Base-by-base conservation (phyloP, 192 early-diverging fungal species). In the Umbelopsis isabellina region DNA sequence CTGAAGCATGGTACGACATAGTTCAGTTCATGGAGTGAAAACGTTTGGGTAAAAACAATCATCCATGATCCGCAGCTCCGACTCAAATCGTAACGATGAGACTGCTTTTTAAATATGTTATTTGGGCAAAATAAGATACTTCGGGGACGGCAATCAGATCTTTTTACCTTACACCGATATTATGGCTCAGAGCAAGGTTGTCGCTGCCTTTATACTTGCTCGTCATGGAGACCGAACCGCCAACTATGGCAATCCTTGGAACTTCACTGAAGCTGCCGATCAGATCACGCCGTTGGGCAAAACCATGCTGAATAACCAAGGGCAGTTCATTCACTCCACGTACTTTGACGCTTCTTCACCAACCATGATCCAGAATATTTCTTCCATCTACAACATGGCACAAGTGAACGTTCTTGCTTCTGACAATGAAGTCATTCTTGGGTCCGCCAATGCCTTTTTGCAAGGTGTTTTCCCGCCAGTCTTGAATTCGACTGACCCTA, bases 211-310 rank as follows among this genome's bases (percentile, higher is more conserved):
- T 18, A 41, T 48, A 12, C 44, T 66, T n/a, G 18, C 46, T 30
- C 65, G 65, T 8, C 65, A 66, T 48, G 65, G 65, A 12, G 65
- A 66, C 20, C 65, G 65, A 35, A 66, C 65, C 2, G 41, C 65
- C 41, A 66, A 66, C 13, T 66, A 66, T 46, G 65, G 65, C 1
- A 66, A 66, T 30, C 65, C 65, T 44, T 66, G 65, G 65, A 66
- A 66, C 44, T 66, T 66, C 35, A 66, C 65, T 48, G 65, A 66
- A 46, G 65, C 65, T 10, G 65, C 65, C 6, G 65, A 66, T 66
- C 22, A 47, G 13, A 18, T 66, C n/a, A 66, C 65, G n/a, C 65
- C 65, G 9, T 25, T 66, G 6, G 65, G 65, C 2, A 66, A 66
- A 30, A 66, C 37, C 21, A 66, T 66, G 65, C 45, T 66, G 41